A percentile compares a stretch with the other conserved stretches of the same genome.
phyloP scores from a whole-genome alignment of 2,329 filamentous ascomycete genomes.

The Orbilia quercus region DNA sequence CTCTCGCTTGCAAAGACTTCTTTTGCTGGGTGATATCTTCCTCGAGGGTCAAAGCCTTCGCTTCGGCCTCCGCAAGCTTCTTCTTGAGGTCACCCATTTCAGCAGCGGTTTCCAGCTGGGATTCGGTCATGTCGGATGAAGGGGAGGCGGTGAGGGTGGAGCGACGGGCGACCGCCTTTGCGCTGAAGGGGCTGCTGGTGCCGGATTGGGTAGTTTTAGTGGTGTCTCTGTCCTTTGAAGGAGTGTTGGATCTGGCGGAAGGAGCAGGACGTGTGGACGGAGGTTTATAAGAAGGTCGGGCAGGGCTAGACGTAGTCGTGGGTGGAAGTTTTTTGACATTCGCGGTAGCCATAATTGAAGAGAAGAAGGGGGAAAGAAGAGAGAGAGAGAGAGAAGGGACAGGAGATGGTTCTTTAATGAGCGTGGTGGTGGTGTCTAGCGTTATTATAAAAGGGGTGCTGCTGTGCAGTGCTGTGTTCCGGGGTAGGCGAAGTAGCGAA shows the following conservation, averaged over 20 bases:
- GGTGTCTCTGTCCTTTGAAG: conserved; percentile 55
- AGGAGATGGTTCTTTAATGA: conserved; percentile 18
- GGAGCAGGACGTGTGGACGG: conserved; percentile 40
- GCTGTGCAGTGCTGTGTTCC: too few species aligned
- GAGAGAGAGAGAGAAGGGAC: conserved; percentile 16
- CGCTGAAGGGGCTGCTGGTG: conserved; percentile 59
- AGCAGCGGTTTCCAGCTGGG: conserved; percentile 58
- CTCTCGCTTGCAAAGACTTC: conserved; percentile 82
- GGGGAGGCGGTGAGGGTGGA: conserved; percentile 48
- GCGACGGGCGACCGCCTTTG: conserved; percentile 59
- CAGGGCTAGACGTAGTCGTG: conserved; percentile 50
- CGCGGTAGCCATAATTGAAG: conserved; percentile 52
- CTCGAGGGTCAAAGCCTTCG: conserved; percentile 78
- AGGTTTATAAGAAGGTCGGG: conserved; percentile 56
- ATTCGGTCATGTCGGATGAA: conserved; percentile 54
- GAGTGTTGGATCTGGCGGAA: conserved; percentile 37
- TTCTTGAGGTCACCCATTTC: conserved; percentile 59
- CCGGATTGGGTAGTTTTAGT: conserved; percentile 46
- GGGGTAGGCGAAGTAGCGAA: too few species aligned
- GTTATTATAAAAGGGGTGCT: conserved; percentile 12
- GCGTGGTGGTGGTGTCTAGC: too few species aligned
- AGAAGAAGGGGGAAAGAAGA: background rate
- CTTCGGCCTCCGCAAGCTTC: conserved; percentile 61
- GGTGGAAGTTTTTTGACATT: conserved; percentile 56
- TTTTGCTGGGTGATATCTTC: conserved; percentile 86